A percentile compares a stretch with the other conserved stretches of the same genome.
Evolutionary conservation across 306 rosid species (phyloP).

Genomic region (Notholithocarpus densiflorus): DNA sequence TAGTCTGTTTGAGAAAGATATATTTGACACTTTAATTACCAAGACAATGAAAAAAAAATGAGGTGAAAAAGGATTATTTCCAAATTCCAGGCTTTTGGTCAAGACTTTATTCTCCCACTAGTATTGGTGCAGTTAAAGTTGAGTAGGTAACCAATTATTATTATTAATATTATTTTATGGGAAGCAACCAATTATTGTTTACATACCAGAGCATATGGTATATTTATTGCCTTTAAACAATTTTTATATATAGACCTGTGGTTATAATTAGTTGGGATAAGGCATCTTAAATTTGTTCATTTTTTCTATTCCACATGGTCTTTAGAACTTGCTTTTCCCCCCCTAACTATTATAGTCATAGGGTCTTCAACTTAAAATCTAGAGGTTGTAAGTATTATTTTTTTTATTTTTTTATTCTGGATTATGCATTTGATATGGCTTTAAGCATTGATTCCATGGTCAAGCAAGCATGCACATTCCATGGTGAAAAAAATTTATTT

Average conservation of each 20-base stretch:
- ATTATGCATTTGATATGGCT: neutral
- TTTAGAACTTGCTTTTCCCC: too few species aligned
- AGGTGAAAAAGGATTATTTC: too few species aligned
- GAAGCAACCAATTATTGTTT: constrained; percentile 73
- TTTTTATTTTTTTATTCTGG: neutral
- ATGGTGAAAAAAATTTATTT: too few species aligned
- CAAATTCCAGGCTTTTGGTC: too few species aligned
- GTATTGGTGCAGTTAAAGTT: too few species aligned
- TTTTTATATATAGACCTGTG: neutral
- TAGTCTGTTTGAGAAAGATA: too few species aligned
- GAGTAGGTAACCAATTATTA: too few species aligned
- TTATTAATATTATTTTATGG: neutral
- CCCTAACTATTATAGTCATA: neutral
- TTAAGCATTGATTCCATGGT: neutral
- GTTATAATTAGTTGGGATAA: constrained; percentile 1
- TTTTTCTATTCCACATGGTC: too few species aligned
- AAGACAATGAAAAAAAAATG: too few species aligned
- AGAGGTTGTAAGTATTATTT: neutral
- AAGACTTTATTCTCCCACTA: too few species aligned
- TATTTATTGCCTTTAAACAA: constrained; percentile 15
- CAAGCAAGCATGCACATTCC: neutral
- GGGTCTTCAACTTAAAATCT: too few species aligned
- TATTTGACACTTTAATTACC: too few species aligned
- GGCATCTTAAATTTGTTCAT: neutral
- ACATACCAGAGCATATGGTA: constrained; percentile 97